Conservation (phyloP, 805 yeast species). For the Saccharomycopsis malanga region DNA sequence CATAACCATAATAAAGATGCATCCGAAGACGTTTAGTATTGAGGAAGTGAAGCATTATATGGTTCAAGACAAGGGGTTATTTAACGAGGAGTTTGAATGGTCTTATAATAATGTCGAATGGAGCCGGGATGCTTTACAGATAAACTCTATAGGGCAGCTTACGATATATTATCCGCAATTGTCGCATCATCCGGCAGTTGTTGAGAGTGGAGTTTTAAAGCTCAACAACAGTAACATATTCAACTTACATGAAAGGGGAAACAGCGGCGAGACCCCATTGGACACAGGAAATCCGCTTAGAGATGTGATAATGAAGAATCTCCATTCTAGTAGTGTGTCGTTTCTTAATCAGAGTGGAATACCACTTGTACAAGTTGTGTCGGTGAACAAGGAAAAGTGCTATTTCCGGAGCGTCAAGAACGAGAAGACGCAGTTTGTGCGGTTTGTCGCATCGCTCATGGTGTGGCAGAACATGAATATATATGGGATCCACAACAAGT, state of each 20-base stretch:
- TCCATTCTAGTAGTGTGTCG: conserved; percentile 29
- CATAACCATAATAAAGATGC: no score
- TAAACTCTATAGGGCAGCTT: conserved; percentile 18
- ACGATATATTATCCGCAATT: conserved; percentile 7
- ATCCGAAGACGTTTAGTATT: background rate
- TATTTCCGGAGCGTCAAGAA: conserved; percentile 10
- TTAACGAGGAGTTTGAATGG: conserved; percentile 23
- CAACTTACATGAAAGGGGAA: conserved; percentile 1
- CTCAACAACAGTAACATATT: conserved; percentile 3
- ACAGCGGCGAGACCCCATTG: background rate
- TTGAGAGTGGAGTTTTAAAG: conserved; percentile 3
- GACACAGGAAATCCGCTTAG: background rate
- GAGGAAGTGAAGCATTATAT: conserved; percentile 15
- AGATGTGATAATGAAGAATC: conserved; percentile 24
- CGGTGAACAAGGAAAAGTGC: conserved; percentile 13
- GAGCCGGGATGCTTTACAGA: conserved; percentile 9
- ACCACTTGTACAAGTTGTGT: conserved; percentile 33
- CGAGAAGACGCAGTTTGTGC: conserved; percentile 29
- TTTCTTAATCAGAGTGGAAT: conserved; percentile 23
- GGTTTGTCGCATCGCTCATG: conserved; percentile 38
- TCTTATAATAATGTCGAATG: conserved; percentile 4
- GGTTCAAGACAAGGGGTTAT: conserved; percentile 20
- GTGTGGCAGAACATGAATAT: conserved; percentile 54
- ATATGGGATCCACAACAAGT: conserved; percentile 46
- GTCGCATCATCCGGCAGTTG: background rate